These are phyloP conservation scores for Penicillium aurantiogriseum DNA, from an alignment of 2,329 filamentous ascomycete genomes.

Conservation along the genomic window DNA sequence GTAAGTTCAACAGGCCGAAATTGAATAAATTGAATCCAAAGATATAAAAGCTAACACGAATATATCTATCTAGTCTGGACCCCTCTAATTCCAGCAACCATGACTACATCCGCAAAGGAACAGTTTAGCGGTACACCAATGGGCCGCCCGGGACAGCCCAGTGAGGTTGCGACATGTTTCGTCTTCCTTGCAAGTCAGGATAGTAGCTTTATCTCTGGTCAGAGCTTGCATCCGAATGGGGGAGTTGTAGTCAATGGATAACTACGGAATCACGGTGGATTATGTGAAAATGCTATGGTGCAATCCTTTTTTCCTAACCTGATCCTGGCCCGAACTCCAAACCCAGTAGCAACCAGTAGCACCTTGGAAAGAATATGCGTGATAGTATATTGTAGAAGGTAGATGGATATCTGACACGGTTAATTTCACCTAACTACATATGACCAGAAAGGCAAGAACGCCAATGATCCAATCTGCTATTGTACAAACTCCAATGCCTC, in stretches of 20 bases:
- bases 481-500: slow-evolving; percentile 1
- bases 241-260: slow-evolving; percentile 54
- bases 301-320: too few species aligned
- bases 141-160: slow-evolving; percentile 74
- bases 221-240: slow-evolving; percentile 64
- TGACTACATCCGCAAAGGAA: slow-evolving; percentile 67
- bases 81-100: slow-evolving; percentile 69
- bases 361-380: not conserved
- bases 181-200: slow-evolving; percentile 76
- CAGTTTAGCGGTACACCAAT: slow-evolving; percentile 69
- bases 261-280: not conserved
- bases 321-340: not conserved
- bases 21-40: too few species aligned
- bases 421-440: not conserved
- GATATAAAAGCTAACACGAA: too few species aligned
- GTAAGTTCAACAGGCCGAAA: slow-evolving; percentile 27
- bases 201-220: slow-evolving; percentile 70
- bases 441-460: not conserved
- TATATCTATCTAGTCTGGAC: slow-evolving; percentile 59
- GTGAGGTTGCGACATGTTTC: slow-evolving; percentile 76
- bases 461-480: not conserved
- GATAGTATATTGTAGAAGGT: not conserved
- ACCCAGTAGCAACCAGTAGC: not conserved
- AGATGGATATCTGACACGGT: not conserved
- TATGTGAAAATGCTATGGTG: too few species aligned